A percentile compares a stretch with the other conserved stretches of the same genome.
phyloP scores from a whole-genome alignment of 2,329 filamentous ascomycete species.

The Xylaria sp. region DNA sequence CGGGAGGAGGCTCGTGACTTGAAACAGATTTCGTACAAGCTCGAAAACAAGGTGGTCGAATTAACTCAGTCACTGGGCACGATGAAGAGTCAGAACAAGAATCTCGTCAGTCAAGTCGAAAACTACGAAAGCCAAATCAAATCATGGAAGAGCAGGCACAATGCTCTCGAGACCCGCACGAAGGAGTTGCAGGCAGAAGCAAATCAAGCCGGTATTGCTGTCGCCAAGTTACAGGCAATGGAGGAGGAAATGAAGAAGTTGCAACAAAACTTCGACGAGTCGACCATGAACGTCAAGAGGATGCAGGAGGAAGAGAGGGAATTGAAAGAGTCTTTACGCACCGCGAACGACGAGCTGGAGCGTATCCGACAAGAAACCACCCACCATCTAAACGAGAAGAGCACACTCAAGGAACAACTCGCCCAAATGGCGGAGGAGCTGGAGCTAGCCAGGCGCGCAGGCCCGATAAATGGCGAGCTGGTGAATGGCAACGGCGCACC shows the following conservation, averaged over 20 bases:
- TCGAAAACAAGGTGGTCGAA: conserved; percentile 99
- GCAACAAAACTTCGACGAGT: conserved; percentile 89
- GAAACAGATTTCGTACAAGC: conserved; percentile 99
- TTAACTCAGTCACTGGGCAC: conserved; percentile 92
- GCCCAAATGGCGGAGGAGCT: conserved; percentile 92
- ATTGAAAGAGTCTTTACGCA: conserved; percentile 82
- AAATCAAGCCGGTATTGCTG: conserved; percentile 96
- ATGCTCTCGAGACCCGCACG: conserved; percentile 85
- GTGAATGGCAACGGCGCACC: conserved; percentile 71
- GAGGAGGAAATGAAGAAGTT: conserved; percentile 96
- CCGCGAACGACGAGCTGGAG: conserved; percentile 84
- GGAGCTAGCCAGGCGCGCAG: conserved; percentile 82
- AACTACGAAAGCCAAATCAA: conserved; percentile 97
- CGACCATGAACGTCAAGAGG: conserved; percentile 87
- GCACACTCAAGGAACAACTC: conserved; percentile 86
- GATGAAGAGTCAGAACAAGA: conserved; percentile 95
- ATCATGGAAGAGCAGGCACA: conserved; percentile 93
- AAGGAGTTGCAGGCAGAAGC: conserved; percentile 97
- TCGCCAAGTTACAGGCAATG: conserved; percentile 88
- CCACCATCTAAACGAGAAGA: conserved; percentile 85
- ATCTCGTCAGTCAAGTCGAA: conserved; percentile 85
- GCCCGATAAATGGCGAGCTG: conserved; percentile 76
- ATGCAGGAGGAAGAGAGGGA: conserved; percentile 94
- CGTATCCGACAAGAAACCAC: conserved; percentile 78
- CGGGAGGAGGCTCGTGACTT: conserved; percentile 97